Conservation (phyloP, 352 stramenopile species). For the Globisporangium radiosum region DNA sequence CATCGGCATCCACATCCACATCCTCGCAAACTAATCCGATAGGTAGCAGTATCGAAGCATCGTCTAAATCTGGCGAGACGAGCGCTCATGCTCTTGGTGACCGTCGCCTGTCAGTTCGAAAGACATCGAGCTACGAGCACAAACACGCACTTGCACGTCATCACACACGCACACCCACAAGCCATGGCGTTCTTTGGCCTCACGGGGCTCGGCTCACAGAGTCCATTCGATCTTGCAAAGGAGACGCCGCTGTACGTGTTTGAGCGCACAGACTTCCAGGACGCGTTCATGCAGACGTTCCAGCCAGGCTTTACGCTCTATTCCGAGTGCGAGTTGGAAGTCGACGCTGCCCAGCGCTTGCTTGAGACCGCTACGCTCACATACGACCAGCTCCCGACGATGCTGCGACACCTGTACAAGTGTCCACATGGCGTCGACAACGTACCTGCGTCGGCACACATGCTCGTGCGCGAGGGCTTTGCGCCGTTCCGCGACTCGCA, state of each 20-base stretch:
- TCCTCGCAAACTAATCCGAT: too few species aligned
- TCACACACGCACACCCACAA: too few species aligned
- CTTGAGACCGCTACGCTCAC: slow-evolving; percentile 28
- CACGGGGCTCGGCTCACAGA: slow-evolving; percentile 49
- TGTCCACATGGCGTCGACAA: slow-evolving; percentile 51
- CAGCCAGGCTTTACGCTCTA: slow-evolving; percentile 41
- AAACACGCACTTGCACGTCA: too few species aligned
- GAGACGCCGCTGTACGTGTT: slow-evolving; percentile 56
- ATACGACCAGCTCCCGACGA: slow-evolving; percentile 25
- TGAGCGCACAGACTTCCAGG: slow-evolving; percentile 41
- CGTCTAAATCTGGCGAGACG: too few species aligned
- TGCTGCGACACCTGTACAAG: slow-evolving; percentile 54
- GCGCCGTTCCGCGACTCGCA: slow-evolving; percentile 1
- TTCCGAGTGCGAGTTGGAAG: slow-evolving; percentile 56
- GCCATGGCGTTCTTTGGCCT: slow-evolving; percentile 54
- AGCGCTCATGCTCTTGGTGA: too few species aligned
- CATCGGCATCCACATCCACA: too few species aligned
- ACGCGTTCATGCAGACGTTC: slow-evolving; percentile 52
- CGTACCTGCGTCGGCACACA: slow-evolving; percentile 21
- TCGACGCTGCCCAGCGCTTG: slow-evolving; percentile 17
- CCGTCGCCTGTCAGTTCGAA: too few species aligned
- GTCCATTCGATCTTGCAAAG: slow-evolving; percentile 43
- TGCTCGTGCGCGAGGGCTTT: slow-evolving; percentile 25
- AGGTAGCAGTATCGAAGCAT: too few species aligned
- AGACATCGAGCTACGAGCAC: too few species aligned